Evolutionary conservation across 2,329 filamentous ascomycete species (phyloP).

Genomic region (Monascus ruber): DNA sequence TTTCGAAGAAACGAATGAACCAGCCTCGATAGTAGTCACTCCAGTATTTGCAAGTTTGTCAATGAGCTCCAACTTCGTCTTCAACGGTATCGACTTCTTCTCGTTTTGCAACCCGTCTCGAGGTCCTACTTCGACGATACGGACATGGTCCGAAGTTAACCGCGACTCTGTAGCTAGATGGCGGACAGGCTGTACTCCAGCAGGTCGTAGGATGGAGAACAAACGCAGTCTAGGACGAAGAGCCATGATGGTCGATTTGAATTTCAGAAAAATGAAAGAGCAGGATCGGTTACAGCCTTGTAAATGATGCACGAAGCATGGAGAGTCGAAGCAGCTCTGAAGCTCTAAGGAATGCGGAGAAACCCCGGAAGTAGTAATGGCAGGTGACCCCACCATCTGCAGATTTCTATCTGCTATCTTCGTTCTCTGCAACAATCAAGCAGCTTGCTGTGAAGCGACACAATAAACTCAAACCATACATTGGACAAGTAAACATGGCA

Average conservation of each 20-base stretch:
- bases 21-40: slow-evolving; percentile 40
- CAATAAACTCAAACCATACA: neutral
- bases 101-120: slow-evolving; percentile 45
- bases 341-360: neutral
- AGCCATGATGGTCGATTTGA: slow-evolving; percentile 12
- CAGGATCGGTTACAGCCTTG: too few species aligned
- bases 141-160: slow-evolving; percentile 37
- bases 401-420: too few species aligned
- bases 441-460: neutral
- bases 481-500: slow-evolving; percentile 2
- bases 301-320: neutral
- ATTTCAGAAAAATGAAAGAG: too few species aligned
- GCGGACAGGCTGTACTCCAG: slow-evolving; percentile 10
- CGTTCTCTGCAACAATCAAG: too few species aligned
- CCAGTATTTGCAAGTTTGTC: slow-evolving; percentile 36
- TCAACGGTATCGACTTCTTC: slow-evolving; percentile 36
- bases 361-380: neutral
- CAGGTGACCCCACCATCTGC: neutral
- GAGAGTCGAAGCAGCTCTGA: neutral
- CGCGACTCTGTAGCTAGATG: slow-evolving; percentile 29
- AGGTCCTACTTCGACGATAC: slow-evolving; percentile 43
- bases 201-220: slow-evolving; percentile 16
- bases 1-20: slow-evolving; percentile 44
- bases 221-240: slow-evolving; percentile 16
- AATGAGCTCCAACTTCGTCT: slow-evolving; percentile 41